Percentiles rank a stretch among this genome's conserved stretches.
Conservation (phyloP, 768 basidiomycete species). For the Tulasnella sp. region DNA sequence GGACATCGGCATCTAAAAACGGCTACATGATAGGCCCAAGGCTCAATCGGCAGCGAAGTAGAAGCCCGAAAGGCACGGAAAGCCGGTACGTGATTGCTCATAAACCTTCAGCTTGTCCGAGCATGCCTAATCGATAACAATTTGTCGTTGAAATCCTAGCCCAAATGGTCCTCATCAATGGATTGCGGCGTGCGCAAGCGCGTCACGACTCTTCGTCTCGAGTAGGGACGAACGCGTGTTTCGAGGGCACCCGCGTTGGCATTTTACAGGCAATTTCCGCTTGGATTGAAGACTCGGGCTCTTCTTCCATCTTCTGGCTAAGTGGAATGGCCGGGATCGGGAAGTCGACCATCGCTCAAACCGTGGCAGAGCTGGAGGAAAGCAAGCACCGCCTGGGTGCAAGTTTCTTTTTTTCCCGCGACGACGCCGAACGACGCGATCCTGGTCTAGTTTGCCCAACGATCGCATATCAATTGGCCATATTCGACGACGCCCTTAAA, state of each 20-base stretch:
- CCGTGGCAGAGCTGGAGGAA: conserved; percentile 41
- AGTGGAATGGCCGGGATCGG: conserved; percentile 47
- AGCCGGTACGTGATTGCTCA: not conserved
- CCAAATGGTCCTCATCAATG: conserved; percentile 1
- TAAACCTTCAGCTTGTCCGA: not conserved
- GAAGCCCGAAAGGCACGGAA: not conserved
- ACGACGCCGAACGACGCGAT: conserved; percentile 37
- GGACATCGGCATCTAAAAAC: too few relatives aligned
- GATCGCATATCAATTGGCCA: conserved; percentile 44
- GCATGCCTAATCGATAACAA: too few relatives aligned
- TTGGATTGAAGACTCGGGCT: not conserved
- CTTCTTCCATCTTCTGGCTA: conserved; percentile 42
- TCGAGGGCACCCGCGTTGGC: conserved; percentile 16
- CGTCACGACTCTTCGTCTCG: conserved; percentile 24
- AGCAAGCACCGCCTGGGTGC: conserved; percentile 42
- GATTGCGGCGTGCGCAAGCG: conserved; percentile 9
- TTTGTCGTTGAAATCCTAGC: not conserved
- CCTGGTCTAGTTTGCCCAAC: conserved; percentile 43
- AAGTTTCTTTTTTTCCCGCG: conserved; percentile 44
- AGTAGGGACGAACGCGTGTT: not conserved
- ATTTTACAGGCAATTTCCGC: conserved; percentile 7
- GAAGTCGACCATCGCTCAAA: conserved; percentile 48
- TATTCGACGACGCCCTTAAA: conserved; percentile 28
- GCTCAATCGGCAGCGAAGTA: not conserved
- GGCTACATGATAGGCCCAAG: not conserved